phyloP scores from a whole-genome alignment of 129 eudicot species.

The Smallanthus sonchifolius region DNA sequence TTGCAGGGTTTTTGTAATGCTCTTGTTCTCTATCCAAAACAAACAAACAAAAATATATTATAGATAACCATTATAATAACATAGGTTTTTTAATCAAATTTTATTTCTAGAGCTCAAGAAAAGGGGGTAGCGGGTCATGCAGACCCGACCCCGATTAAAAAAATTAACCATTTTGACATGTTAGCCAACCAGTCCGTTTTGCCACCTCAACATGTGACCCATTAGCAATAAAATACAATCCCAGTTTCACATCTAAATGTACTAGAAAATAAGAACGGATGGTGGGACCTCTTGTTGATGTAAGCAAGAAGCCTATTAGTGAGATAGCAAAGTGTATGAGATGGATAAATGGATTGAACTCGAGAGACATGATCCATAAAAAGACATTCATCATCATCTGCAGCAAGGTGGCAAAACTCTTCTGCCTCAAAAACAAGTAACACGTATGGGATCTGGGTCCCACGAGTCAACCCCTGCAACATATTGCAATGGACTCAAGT shows the following conservation, averaged over 20 bases:
- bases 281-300: conserved; percentile 60
- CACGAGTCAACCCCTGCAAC: conserved; percentile 47
- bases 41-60: not conserved
- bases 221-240: not conserved
- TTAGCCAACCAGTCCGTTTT: not conserved
- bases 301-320: conserved; percentile 74
- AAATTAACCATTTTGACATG: not conserved
- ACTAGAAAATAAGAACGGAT: conserved; percentile 2
- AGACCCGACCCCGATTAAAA: not conserved
- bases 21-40: conserved; percentile 58
- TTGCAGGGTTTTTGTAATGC: conserved; percentile 63
- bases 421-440: conserved; percentile 70
- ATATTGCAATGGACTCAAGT: conserved; percentile 7
- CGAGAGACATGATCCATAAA: conserved; percentile 51
- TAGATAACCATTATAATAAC: not conserved
- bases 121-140: not conserved
- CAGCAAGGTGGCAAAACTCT: conserved; percentile 64
- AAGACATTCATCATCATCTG: conserved; percentile 35
- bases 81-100: not conserved
- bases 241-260: not conserved
- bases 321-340: conserved; percentile 72
- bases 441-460: conserved; percentile 50
- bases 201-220: not conserved
- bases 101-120: not conserved
- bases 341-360: conserved; percentile 66